A percentile compares a stretch with the other conserved stretches of the same genome.
These are phyloP conservation scores for Erythrophleum ivorense DNA, from an alignment of 331 rosid species.

Conservation along the genomic window DNA sequence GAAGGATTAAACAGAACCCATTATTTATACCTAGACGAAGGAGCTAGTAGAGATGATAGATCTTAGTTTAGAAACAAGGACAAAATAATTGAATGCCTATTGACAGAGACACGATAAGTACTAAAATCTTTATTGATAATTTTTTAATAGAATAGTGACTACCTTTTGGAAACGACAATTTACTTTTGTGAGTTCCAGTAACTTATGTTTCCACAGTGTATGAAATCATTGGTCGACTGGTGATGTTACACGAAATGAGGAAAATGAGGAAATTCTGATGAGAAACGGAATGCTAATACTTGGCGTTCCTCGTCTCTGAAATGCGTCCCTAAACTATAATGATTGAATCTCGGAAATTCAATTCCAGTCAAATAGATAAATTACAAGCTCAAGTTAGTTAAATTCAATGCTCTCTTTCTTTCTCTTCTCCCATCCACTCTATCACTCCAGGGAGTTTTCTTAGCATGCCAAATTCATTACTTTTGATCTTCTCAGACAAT, in stretches of 20 bases:
- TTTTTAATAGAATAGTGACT: background rate
- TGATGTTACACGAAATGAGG: background rate
- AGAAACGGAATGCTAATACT: background rate
- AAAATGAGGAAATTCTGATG: background rate
- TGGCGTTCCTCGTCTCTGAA: background rate
- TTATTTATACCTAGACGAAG: background rate
- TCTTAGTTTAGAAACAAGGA: slow-evolving; percentile 31
- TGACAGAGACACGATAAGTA: background rate
- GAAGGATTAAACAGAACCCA: background rate
- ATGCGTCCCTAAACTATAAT: no score
- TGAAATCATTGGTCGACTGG: background rate
- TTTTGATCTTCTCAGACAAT: background rate
- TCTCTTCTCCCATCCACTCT: slow-evolving; percentile 1
- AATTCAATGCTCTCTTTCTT: slow-evolving; percentile 5
- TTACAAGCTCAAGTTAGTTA: background rate
- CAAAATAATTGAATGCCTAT: background rate
- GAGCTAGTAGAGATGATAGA: slow-evolving; percentile 36
- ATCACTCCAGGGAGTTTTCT: background rate
- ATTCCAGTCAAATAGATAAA: no score
- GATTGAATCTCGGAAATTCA: no score
- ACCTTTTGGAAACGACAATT: background rate
- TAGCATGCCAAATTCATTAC: background rate
- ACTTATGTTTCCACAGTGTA: background rate
- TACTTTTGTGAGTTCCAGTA: background rate
- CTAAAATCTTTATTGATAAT: background rate